Percentiles rank a stretch among this genome's conserved stretches.
phyloP scores from a whole-genome alignment of 768 basidiomycete species.

The Mycena olivaceomarginata region DNA sequence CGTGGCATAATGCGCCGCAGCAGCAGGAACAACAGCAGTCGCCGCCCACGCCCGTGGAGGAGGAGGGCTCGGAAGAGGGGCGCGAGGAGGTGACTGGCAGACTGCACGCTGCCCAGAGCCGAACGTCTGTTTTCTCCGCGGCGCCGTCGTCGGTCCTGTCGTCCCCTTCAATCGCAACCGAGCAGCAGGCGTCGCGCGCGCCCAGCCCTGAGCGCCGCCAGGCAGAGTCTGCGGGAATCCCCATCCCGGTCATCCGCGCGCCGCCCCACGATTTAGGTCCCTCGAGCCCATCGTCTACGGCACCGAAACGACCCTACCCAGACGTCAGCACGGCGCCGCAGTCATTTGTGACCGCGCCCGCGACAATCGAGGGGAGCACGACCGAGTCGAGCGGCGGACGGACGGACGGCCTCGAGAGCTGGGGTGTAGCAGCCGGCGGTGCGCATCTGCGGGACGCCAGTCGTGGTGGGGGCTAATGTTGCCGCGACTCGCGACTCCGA shows the following conservation, averaged over 20 bases:
- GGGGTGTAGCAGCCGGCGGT: slow-evolving; percentile 60
- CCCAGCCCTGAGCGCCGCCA: slow-evolving; percentile 39
- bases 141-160: slow-evolving; percentile 24
- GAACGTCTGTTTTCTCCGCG: slow-evolving; percentile 39
- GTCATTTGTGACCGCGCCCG: slow-evolving; percentile 82
- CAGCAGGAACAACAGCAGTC: slow-evolving; percentile 46
- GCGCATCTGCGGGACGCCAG: slow-evolving; percentile 48
- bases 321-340: slow-evolving; percentile 83
- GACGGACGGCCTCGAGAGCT: slow-evolving; percentile 66
- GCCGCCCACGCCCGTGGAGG: slow-evolving; percentile 38
- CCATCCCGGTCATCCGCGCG: slow-evolving; percentile 51
- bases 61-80: slow-evolving; percentile 27
- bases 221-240: slow-evolving; percentile 47
- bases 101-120: slow-evolving; percentile 32
- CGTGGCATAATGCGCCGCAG: slow-evolving; percentile 52
- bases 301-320: slow-evolving; percentile 61
- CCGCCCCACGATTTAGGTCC: slow-evolving; percentile 23
- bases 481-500: too few species aligned
- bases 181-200: slow-evolving; percentile 40
- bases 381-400: slow-evolving; percentile 67
- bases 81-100: neutral
- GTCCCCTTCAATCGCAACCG: slow-evolving; percentile 2
- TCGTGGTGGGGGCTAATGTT: too few species aligned
- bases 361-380: slow-evolving; percentile 71
- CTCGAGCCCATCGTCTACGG: slow-evolving; percentile 9